These are phyloP conservation scores for Fomitopsis betulina DNA, from an alignment of 1,284 basidiomycete genomes.

Conservation along the genomic window DNA sequence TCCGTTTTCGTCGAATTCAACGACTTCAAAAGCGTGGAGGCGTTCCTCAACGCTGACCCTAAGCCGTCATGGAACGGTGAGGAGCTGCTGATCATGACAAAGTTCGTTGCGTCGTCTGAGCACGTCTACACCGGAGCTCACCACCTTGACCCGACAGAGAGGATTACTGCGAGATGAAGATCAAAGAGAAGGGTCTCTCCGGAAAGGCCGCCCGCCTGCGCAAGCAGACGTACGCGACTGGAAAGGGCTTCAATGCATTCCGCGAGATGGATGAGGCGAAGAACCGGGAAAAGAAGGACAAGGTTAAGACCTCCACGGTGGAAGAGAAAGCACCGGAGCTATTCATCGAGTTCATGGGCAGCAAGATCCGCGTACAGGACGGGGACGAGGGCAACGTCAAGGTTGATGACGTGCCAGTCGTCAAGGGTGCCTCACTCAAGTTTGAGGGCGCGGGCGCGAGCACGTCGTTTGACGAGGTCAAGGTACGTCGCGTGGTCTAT, in stretches of 20 bases:
- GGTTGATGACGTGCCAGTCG: slow-evolving; percentile 65
- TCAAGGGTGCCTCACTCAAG: slow-evolving; percentile 70
- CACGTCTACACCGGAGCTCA: neutral
- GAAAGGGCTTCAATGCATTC: slow-evolving; percentile 86
- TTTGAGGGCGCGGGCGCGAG: slow-evolving; percentile 69
- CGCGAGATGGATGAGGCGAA: slow-evolving; percentile 62
- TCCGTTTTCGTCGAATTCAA: slow-evolving; percentile 94
- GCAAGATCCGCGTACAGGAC: slow-evolving; percentile 59
- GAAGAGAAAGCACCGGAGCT: slow-evolving; percentile 50
- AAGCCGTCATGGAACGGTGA: slow-evolving; percentile 76
- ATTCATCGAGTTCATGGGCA: slow-evolving; percentile 67
- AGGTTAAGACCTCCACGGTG: slow-evolving; percentile 27
- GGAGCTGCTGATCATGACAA: slow-evolving; percentile 83
- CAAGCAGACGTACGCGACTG: slow-evolving; percentile 46
- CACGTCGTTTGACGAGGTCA: slow-evolving; percentile 66
- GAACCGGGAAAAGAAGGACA: slow-evolving; percentile 36
- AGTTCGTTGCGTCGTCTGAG: slow-evolving; percentile 42
- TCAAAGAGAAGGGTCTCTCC: slow-evolving; percentile 88
- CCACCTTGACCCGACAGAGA: slow-evolving; percentile 44
- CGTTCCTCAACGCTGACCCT: slow-evolving; percentile 77
- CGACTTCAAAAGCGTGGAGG: slow-evolving; percentile 64
- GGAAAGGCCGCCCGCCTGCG: slow-evolving; percentile 59
- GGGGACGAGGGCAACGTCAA: slow-evolving; percentile 66
- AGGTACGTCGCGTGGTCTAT: slow-evolving; percentile 38
- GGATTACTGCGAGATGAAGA: slow-evolving; percentile 95